Evolutionary conservation across 2,329 filamentous ascomycete genomes (phyloP), one percentile per base, ranked within the genome.

Genomic region (Trichoderma brevicompactum): DNA sequence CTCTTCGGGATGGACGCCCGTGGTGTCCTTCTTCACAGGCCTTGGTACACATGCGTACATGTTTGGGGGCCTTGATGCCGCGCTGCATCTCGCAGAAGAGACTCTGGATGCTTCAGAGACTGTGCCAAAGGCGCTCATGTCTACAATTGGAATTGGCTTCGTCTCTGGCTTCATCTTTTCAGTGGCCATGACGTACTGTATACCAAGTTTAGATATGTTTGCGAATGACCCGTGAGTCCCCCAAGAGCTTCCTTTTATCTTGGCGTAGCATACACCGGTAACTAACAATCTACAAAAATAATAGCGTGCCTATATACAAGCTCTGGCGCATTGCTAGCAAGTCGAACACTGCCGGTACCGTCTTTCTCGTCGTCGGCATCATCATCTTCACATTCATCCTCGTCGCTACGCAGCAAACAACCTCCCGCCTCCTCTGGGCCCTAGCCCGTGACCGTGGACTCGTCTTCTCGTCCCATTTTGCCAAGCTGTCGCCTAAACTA

Each of bases 71-170:
- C 66, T 78, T 2, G 77, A 80, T 55, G 74, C 73, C 0, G 74
- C 75, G 12, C 71, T 78, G 13, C 77, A 79, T 68, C 69, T 79
- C 44, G 76, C 76, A 1, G 78, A 79, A 66, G 78, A 79, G 52
- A 74, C 74, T 32, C 73, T 69, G 0, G 66, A 73, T 52, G 70
- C 77, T 3, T 71, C 70, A 8, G 70, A 64, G 1, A 70, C 71
- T 3, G 73, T 78, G 2, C 77, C 77, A 0, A 70, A 69, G 44
- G 76, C 76, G 5, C 68, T 79, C 12, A 60, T 77, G 38, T 70
- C 71, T 1, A 75, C 74, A 0, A 69, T 79, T 0, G 64, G 69
- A 1, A 72, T 78, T 15, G 76, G 76, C 2, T 77, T 78, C 38
- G 56, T 74, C 32, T 76, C 75, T 1, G 71, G 70, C 52, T 70